Evolutionary conservation across 441 rosid genomes (phyloP).

Genomic region (Theobroma grandiflorum): DNA sequence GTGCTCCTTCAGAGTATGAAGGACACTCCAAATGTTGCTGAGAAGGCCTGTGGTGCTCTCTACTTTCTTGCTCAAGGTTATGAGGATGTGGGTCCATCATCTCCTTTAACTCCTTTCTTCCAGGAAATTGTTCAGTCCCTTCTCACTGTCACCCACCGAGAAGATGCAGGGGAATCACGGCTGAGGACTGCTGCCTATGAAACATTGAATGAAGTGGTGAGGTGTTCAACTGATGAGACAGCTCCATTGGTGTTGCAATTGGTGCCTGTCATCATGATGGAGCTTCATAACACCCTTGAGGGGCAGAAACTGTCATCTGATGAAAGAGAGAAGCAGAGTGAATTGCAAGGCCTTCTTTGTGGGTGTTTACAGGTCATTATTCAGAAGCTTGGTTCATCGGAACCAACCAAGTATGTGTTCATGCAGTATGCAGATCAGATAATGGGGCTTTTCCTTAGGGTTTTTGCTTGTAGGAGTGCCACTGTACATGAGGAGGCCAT

Average conservation of each 20-base stretch:
- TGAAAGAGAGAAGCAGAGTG: conserved; percentile 73
- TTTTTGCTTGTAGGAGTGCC: conserved; percentile 67
- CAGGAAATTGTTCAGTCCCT: conserved; percentile 71
- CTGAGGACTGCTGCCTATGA: conserved; percentile 77
- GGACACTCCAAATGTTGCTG: conserved; percentile 65
- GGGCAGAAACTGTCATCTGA: conserved; percentile 64
- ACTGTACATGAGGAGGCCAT: conserved; percentile 82
- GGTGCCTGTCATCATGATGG: conserved; percentile 68
- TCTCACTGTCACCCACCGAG: conserved; percentile 66
- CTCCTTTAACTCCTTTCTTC: conserved; percentile 66
- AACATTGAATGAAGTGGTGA: conserved; percentile 74
- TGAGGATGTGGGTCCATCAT: conserved; percentile 57
- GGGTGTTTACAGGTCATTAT: conserved; percentile 73
- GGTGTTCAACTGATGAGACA: conserved; percentile 78
- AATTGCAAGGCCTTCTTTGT: conserved; percentile 73
- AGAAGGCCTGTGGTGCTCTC: conserved; percentile 61
- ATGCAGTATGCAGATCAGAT: conserved; percentile 73
- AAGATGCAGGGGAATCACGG: conserved; percentile 75
- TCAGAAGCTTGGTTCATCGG: conserved; percentile 71
- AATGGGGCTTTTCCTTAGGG: conserved; percentile 77
- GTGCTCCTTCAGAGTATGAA: conserved; percentile 77
- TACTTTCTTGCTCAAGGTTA: conserved; percentile 67
- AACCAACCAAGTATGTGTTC: conserved; percentile 58
- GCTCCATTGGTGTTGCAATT: conserved; percentile 69
- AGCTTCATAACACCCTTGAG: conserved; percentile 75